Evolutionary conservation across 768 basidiomycete species (phyloP).

Genomic region (Mycena pura): DNA sequence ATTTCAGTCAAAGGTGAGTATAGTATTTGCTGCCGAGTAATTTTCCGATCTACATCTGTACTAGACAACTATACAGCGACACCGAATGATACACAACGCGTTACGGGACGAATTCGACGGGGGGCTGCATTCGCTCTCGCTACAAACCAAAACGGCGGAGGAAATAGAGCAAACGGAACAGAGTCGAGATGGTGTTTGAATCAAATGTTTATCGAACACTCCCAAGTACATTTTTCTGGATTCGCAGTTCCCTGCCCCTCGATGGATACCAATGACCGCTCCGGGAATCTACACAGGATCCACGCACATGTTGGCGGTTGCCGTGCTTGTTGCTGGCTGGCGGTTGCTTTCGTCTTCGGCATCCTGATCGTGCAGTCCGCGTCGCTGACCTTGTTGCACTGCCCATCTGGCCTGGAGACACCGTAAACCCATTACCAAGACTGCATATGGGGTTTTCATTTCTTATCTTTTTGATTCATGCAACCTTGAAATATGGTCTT

Average conservation of each 20-base stretch:
- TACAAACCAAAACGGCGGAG: conserved; percentile 74
- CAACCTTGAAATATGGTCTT: conserved; percentile 18
- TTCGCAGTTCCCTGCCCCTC: background rate
- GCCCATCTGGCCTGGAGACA: conserved; percentile 20
- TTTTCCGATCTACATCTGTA: conserved; percentile 18
- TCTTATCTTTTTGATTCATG: conserved; percentile 7
- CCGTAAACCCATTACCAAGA: conserved; percentile 17
- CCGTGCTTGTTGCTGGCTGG: conserved; percentile 6
- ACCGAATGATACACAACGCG: conserved; percentile 78
- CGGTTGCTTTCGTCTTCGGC: conserved; percentile 22
- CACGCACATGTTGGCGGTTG: conserved; percentile 14
- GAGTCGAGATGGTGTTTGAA: conserved; percentile 5
- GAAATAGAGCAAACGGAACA: conserved; percentile 40
- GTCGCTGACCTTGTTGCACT: conserved; percentile 16
- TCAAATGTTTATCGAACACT: too few relatives aligned
- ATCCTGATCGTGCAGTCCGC: conserved; percentile 22
- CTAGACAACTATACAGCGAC: conserved; percentile 80
- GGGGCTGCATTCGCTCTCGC: conserved; percentile 79
- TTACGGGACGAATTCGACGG: conserved; percentile 72
- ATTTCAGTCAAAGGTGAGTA: conserved; percentile 74
- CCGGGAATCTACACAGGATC: conserved; percentile 13
- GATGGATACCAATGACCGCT: conserved; percentile 5
- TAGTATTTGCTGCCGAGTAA: conserved; percentile 14
- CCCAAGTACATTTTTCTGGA: too few relatives aligned
- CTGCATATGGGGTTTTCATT: conserved; percentile 13